Evolutionary conservation across 2,329 filamentous ascomycete genomes (phyloP), one percentile per base, ranked within the genome.

Genomic region (Colletotrichum phormii): DNA sequence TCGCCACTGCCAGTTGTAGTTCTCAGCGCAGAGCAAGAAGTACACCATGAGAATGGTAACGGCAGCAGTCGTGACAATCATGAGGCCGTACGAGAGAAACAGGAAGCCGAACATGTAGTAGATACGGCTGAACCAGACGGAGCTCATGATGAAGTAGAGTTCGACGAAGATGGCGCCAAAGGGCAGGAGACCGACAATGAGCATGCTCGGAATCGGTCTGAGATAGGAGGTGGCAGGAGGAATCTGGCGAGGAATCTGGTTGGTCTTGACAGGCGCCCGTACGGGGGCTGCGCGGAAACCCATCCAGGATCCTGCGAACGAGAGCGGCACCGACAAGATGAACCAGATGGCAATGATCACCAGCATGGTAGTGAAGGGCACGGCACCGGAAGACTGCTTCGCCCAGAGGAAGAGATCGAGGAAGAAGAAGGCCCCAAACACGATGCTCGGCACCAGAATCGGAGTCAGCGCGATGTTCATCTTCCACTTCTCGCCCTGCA

Each of bases 41-140:
- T 99, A 99, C 0, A 98, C 94, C 89, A 98, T 92, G 22, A 99
- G 86, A 9, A 98, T 92, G 0, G 97, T 98, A 53, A 97, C 96
- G 0, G 95, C 93, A 0, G 96, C 96, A 72, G 93, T 95, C 1
- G 97, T 98, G 78, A 98, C 93, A 77, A 98, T 95, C 95, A 99
- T 98, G 62, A 99, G 89, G 12, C 94, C 95, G 80, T 98, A 99
- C 88, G 95, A 98, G 69, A 99, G 89, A 88, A 99, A 99, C 46
- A 99, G 87, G 88, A 99, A 99, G 26, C 97, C 97, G 79, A 99
- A 99, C 97, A 99, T 99, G 89, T 99, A 99, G 88, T 99, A 99
- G 76, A 99, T 97, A 84, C 97, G 95, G 86, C 93, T 96, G 84
- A 97, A 98, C 97, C 97, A 99, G 81, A 99, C 96, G 31, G 94